Base-by-base conservation (phyloP, 106 monocot species). In the Agapanthus africanus region DNA sequence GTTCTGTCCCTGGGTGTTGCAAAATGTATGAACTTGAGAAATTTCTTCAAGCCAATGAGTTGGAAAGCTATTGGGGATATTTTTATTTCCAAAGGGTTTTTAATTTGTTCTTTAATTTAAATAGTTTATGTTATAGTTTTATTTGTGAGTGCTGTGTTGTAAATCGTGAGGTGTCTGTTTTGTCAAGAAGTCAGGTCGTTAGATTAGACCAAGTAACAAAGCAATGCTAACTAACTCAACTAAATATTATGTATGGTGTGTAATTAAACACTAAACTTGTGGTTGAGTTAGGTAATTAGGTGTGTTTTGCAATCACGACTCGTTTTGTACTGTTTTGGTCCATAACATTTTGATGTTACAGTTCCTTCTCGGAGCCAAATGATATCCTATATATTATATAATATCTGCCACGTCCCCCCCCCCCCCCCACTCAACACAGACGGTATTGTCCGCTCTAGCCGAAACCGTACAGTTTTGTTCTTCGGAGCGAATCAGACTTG, bases 221-320 rank as follows among this genome's bases (percentile, higher is more conserved):
- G 56, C 31, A 11, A 57, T 57, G 56, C 56, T 57, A 57, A 57
- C 56, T 15, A 57, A 57, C 56, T 57, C 30, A 31, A 57, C 56
- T 11, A 57, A n/a, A n/a, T n/a, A n/a, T n/a, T n/a, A n/a, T n/a
- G n/a, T n/a, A 57, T 57, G 1, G 6, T 31, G 13, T 8, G 56
- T 11, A 57, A 44, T 44, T 44, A n/a, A 44, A 44, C 16, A 44
- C 44, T 44, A 44, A 44, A 44, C 44, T 44, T 44, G 44, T 44
- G 44, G 44, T 6, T 11, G 1, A 16, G 10, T n/a, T n/a, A n/a
- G 44, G 44, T 14, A 44, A 44, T 44, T 14, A 14, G 44, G 1
- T 44, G n/a, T n/a, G n/a, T n/a, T n/a, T n/a, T n/a, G n/a, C n/a
- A n/a, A n/a, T n/a, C n/a, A n/a, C n/a, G n/a, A n/a, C n/a, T n/a